Conservation (phyloP, 75 land plant species). For the Chamaecyparis obtusa region DNA sequence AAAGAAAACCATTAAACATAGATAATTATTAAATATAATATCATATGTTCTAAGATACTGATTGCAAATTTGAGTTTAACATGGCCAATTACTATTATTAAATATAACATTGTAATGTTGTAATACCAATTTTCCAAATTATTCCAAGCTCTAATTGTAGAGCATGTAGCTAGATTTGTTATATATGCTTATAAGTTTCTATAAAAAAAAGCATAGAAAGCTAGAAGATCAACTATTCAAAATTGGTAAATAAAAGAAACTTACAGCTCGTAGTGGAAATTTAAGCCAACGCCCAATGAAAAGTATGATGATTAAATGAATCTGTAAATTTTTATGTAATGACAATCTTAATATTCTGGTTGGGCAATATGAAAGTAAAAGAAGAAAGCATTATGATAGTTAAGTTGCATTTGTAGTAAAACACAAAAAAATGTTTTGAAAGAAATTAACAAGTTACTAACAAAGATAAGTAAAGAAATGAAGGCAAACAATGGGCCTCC, state of each 20-base stretch:
- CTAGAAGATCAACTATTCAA: not conserved
- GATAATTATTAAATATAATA: too few species aligned
- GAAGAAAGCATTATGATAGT: not conserved
- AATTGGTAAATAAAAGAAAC: not conserved
- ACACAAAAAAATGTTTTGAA: not conserved
- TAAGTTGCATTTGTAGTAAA: not conserved
- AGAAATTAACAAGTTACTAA: constrained; percentile 20
- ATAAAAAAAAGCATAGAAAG: not conserved
- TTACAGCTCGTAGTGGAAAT: constrained; percentile 36
- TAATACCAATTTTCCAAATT: not conserved
- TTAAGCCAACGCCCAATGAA: constrained; percentile 26
- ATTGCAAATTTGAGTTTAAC: not conserved
- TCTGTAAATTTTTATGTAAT: constrained; percentile 12
- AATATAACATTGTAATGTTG: not conserved
- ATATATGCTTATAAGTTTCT: not conserved
- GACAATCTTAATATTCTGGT: not conserved
- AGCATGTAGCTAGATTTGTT: not conserved
- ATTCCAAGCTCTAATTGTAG: not conserved
- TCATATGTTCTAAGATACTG: too few species aligned
- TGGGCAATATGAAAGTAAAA: constrained; percentile 4
- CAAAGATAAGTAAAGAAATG: constrained; percentile 29
- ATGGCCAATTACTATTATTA: not conserved
- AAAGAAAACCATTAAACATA: too few species aligned
- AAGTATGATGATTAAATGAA: constrained; percentile 27
- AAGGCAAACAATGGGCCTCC: constrained; percentile 47